Base-by-base conservation (phyloP, 495 filamentous ascomycete genomes). In the Thermochaetoides thermophila region DNA sequence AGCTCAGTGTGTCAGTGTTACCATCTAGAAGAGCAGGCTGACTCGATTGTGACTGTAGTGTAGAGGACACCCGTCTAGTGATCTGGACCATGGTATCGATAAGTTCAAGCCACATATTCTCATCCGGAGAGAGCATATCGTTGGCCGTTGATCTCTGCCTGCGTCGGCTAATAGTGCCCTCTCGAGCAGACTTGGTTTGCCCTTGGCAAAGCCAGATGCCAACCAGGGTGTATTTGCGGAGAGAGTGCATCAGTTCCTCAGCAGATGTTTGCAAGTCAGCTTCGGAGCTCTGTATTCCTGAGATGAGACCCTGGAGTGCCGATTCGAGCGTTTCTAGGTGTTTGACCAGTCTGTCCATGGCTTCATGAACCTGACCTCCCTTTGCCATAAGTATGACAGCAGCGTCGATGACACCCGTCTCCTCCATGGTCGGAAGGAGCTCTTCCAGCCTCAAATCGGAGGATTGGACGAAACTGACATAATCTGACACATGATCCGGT, bases 131-230 rank as follows among this genome's bases (percentile, higher is more conserved):
- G 7, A 97, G 69, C 7, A 69, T 63, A 32, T 74, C 71, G 18
- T 76, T 68, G 14, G 71, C 46, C 4, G 64, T 55, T 1, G 61
- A 47, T 45, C 57, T 54, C 44, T 71, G 66, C 21, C 57, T 48
- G 33, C 59, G 55, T 16, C 49, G 46, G 10, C 50, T 31, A 2
- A 34, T 48, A 15, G 18, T 29, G 1, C 32, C 46, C 6, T 46
- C 46, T 15, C 42, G 44, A 11, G 62, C 53, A 1, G 68, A 72
- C 45, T 78, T 84, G 32, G 71, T 86, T 56, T 96, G 85, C 21
- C 81, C 77, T 57, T 89, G 84, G 45, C 89, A 95, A 15, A 97
- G 68, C 89, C 89, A 97, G 14, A 86, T 82, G 18, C 89, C 89
- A 14, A 97, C 84, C 31, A 81, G 73, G 1, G 75, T 69, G 52